Percentiles rank a stretch among this genome's conserved stretches.
These are phyloP conservation scores for Claviceps pazoutovae DNA, from an alignment of 2,329 filamentous ascomycete species.

Conservation along the genomic window DNA sequence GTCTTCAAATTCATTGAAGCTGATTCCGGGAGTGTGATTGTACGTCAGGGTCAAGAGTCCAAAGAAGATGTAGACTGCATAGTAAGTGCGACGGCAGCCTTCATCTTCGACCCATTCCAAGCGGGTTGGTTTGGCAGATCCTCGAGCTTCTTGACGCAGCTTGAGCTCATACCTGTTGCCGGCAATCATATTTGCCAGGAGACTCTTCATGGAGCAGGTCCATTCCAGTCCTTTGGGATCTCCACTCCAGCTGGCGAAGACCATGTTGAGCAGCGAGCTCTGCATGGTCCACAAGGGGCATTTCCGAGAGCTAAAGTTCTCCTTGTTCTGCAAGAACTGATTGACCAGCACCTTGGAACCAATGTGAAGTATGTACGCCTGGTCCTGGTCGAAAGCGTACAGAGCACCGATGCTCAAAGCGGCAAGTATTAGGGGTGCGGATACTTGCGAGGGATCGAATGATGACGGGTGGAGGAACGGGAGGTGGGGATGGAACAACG, in stretches of 20 bases:
- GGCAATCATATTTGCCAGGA: conserved; percentile 96
- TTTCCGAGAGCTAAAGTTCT: conserved; percentile 95
- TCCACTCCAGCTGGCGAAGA: conserved; percentile 97
- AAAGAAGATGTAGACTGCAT: conserved; percentile 98
- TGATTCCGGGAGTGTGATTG: conserved; percentile 95
- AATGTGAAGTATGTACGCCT: conserved; percentile 93
- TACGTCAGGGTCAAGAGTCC: conserved; percentile 88
- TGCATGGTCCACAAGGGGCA: conserved; percentile 98
- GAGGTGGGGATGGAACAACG: conserved; percentile 89
- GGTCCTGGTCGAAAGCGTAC: conserved; percentile 93
- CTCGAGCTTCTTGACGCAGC: conserved; percentile 77
- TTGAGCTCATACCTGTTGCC: conserved; percentile 95
- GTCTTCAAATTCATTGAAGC: conserved; percentile 95
- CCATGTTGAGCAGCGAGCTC: conserved; percentile 91
- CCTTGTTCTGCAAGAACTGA: conserved; percentile 94
- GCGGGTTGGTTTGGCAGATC: conserved; percentile 59
- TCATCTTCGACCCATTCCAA: conserved; percentile 95
- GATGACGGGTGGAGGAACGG: conserved; percentile 90
- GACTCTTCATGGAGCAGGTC: conserved; percentile 97
- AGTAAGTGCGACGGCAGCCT: conserved; percentile 91
- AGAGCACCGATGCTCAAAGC: conserved; percentile 90
- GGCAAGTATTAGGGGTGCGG: conserved; percentile 72
- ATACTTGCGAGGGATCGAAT: conserved; percentile 67
- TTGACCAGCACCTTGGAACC: conserved; percentile 95
- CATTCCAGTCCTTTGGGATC: conserved; percentile 95